Conservation (phyloP, 2,329 filamentous ascomycete species). For the Gaeumannomyces sp. region DNA sequence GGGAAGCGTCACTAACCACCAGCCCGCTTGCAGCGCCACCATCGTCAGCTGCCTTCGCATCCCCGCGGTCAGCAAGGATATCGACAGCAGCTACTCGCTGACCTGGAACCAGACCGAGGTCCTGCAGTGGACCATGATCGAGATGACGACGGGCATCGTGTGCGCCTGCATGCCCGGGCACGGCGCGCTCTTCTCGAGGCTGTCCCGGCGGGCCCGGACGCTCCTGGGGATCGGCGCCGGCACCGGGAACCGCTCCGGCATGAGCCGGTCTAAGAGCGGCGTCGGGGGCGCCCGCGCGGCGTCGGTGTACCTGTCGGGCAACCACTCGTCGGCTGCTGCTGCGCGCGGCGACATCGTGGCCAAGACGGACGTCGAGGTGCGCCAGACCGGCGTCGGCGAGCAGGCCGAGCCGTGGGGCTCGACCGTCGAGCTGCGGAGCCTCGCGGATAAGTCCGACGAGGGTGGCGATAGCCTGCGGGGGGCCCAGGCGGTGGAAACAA, state of each 20-base stretch:
- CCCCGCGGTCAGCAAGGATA: not conserved
- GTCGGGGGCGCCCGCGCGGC: not conserved
- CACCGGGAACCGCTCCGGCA: not conserved
- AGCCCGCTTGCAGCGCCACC: not conserved
- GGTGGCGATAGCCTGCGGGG: too few relatives aligned
- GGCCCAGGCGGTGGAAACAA: too few relatives aligned
- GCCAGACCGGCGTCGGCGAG: too few relatives aligned
- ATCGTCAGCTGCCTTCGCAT: conserved; percentile 2
- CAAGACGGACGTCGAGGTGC: too few relatives aligned
- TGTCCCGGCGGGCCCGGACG: conserved; percentile 1
- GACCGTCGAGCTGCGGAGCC: not conserved
- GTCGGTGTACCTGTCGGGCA: not conserved
- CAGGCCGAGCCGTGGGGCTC: conserved; percentile 1
- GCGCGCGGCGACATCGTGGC: too few relatives aligned
- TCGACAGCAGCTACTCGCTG: conserved; percentile 3
- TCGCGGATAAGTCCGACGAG: not conserved
- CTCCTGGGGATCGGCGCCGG: not conserved
- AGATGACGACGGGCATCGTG: conserved; percentile 24
- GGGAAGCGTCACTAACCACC: not conserved
- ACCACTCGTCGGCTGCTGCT: too few relatives aligned
- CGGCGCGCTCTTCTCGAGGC: conserved; percentile 15
- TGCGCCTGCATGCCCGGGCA: conserved; percentile 24
- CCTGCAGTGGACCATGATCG: conserved; percentile 14
- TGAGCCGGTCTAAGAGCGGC: not conserved
- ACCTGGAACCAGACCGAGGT: conserved; percentile 5